Base-by-base conservation (phyloP, 106 monocot genomes). In the Dactylorhiza incarnata region DNA sequence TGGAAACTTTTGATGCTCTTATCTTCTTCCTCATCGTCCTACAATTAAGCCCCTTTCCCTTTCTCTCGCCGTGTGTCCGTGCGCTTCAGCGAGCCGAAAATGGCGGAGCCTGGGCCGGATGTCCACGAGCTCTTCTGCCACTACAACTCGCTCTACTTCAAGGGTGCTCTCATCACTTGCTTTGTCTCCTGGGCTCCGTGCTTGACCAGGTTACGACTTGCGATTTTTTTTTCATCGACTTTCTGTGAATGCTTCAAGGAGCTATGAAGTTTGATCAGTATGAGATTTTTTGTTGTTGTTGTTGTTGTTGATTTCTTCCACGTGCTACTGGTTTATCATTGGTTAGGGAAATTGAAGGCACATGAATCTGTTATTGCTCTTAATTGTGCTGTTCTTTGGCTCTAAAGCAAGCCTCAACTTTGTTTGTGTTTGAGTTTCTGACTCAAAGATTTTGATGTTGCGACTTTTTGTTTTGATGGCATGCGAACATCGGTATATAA, bases 121-220 rank as follows among this genome's bases (percentile, higher is more conserved):
- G 81, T 92, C 43, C 68, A 81, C 76, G 77, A 75, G 15, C 88
- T 92, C 66, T 88, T 92, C 83, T 66, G 68, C 78, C 74, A 86
- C 76, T 92, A 92, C 82, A 86, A 88, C 82, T 73, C 73, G 12
- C 73, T 86, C 71, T 92, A 92, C 82, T 92, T 92, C 82, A 73
- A 71, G 1, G 83, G 78, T 20, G 59, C 82, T 13, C 86, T 92
- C 58, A 77, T 79, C 29, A 52, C 81, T 47, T 92, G 84, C 82
- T 24, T 76, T 65, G 84, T 92, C 56, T 54, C 80, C 29, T 92
- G 91, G 91, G 78, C 70, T 48, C 77, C 77, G 67, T 3, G 74
- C 53, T 77, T 74, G 76, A 81, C 75, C 50, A 86, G 88, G 91
- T 85, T 29, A 14, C 12, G 17, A 69, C 69, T 69, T 6, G 11